Conservation (phyloP, 2,329 filamentous ascomycete genomes). For the Aspergillus ustus region DNA sequence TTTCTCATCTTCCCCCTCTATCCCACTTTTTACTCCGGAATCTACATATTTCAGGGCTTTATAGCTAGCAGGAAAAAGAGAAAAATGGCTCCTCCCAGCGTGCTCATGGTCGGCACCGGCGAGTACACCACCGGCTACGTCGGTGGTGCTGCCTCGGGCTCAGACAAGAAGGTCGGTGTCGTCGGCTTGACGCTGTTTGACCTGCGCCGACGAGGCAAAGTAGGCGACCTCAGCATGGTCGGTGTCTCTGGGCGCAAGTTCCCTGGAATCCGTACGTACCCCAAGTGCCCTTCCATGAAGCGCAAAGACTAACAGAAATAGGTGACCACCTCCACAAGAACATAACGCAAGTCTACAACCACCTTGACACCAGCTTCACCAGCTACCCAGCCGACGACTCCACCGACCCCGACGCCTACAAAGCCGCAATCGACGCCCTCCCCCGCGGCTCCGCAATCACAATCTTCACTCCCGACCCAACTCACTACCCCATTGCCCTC, state of each 20-base stretch:
- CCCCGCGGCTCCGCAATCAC: constrained; percentile 21
- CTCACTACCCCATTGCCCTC: constrained; percentile 58
- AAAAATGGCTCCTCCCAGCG: constrained; percentile 18
- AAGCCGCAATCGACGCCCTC: constrained; percentile 21
- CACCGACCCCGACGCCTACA: constrained; percentile 31
- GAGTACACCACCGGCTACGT: constrained; percentile 98
- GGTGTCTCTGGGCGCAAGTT: constrained; percentile 89
- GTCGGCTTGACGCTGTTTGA: constrained; percentile 90
- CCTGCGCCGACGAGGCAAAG: constrained; percentile 84
- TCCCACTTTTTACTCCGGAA: neutral
- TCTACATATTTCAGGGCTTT: neutral
- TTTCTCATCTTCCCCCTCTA: constrained; percentile 2
- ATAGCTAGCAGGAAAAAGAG: neutral
- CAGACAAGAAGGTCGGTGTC: constrained; percentile 95
- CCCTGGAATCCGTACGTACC: constrained; percentile 77
- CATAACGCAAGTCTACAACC: constrained; percentile 86
- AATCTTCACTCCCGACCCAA: constrained; percentile 55
- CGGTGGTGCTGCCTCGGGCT: constrained; percentile 77
- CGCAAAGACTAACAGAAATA: constrained; percentile 40
- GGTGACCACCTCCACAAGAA: constrained; percentile 85
- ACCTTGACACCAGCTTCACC: constrained; percentile 81
- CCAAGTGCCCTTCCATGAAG: neutral
- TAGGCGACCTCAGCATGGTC: constrained; percentile 84
- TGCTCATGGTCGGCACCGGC: constrained; percentile 74
- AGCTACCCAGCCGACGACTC: constrained; percentile 78